Conservation (phyloP, 441 rosid species). For the Euphorbia schlechtendalii region DNA sequence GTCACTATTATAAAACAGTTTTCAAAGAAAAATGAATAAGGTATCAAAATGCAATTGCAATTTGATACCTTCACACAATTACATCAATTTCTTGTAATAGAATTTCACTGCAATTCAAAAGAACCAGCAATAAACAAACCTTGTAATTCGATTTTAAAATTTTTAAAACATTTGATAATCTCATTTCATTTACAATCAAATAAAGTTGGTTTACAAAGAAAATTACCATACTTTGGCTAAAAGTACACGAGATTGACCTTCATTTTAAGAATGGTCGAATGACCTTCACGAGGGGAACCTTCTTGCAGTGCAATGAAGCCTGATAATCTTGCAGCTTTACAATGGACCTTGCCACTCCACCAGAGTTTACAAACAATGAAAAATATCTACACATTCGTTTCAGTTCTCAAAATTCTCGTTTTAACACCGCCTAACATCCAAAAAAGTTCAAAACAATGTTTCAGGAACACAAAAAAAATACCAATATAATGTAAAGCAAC, state of each 20-base stretch:
- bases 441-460: constrained; percentile 6
- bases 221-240: constrained; percentile 10
- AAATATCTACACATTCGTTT: constrained; percentile 15
- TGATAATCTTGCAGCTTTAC: constrained; percentile 23
- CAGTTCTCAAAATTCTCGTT: constrained; percentile 56
- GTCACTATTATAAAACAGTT: no score
- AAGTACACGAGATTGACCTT: not conserved
- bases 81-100: not conserved
- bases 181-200: constrained; percentile 11
- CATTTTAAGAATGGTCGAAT: constrained; percentile 8
- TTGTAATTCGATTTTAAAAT: not conserved
- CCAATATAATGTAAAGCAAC: not conserved
- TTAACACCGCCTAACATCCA: constrained; percentile 61
- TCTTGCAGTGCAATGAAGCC: constrained; percentile 1
- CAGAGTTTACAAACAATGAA: no score
- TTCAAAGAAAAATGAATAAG: no score
- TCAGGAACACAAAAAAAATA: constrained; percentile 21
- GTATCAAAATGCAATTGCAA: no score
- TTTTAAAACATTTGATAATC: not conserved
- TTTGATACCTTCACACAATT: no score
- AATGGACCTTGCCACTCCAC: constrained; percentile 5
- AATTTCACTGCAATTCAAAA: not conserved
- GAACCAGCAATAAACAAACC: not conserved
- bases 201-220: constrained; percentile 1
- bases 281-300: constrained; percentile 4